Evolutionary conservation across 805 yeast species (phyloP).

Genomic region (Sugiyamaella floridensis): DNA sequence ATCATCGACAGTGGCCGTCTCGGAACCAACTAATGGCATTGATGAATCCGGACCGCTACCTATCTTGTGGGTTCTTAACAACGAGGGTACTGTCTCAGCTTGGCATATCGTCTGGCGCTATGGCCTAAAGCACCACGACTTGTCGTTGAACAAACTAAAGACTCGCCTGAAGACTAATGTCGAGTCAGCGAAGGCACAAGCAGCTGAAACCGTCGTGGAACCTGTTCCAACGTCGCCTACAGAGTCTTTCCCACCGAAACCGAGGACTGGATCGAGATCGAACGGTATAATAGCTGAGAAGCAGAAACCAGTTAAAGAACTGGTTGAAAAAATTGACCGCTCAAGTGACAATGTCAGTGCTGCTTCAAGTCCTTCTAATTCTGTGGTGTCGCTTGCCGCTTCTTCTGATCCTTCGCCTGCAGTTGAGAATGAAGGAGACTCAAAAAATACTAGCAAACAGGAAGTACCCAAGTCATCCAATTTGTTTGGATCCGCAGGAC

Average conservation of each 20-base stretch:
- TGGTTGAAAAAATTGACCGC: not conserved
- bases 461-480: not conserved
- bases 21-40: conserved; percentile 51
- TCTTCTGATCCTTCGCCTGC: not conserved
- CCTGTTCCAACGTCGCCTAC: not conserved
- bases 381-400: not conserved
- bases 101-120: conserved; percentile 60
- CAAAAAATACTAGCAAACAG: no score
- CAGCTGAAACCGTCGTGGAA: not conserved
- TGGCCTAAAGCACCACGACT: conserved; percentile 36
- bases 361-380: not conserved
- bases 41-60: conserved; percentile 57
- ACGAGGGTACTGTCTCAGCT: conserved; percentile 52
- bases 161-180: not conserved
- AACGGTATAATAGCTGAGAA: not conserved
- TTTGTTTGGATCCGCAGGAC: not conserved
- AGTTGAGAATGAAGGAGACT: no score
- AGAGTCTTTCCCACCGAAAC: not conserved
- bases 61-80: conserved; percentile 52
- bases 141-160: not conserved
- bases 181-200: not conserved
- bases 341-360: not conserved
- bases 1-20: conserved; percentile 37
- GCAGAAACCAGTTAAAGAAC: not conserved
- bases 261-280: not conserved